Percentiles rank a stretch among this genome's conserved stretches.
These are phyloP conservation scores for Rubia yunnanensis DNA, from an alignment of 257 asterid species.

Conservation along the genomic window DNA sequence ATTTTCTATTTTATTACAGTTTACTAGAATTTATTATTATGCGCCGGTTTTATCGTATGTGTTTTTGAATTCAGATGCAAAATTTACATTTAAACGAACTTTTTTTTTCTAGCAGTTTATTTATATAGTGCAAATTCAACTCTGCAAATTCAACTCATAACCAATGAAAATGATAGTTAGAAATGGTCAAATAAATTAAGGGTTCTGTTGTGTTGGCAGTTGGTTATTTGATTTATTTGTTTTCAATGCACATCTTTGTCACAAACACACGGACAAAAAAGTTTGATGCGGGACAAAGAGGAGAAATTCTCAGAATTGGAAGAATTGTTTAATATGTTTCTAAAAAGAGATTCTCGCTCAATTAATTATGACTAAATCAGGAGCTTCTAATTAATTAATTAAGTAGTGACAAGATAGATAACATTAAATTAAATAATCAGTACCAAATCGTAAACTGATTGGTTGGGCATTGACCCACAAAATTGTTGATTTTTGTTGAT, in stretches of 20 bases:
- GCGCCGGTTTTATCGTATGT: too few species aligned
- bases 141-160: neutral
- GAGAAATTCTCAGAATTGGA: neutral
- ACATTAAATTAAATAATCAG: neutral
- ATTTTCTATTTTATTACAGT: neutral
- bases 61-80: too few species aligned
- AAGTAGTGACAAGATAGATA: neutral
- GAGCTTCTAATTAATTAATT: neutral
- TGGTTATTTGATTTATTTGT: neutral
- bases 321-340: neutral
- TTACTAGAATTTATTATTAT: neutral
- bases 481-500: neutral
- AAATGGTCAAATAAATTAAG: neutral
- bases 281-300: neutral
- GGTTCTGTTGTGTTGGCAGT: neutral
- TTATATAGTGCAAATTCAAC: too few species aligned
- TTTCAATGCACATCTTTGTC: neutral
- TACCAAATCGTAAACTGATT: neutral
- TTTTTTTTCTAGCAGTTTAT: too few species aligned
- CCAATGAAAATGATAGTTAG: slow-evolving; percentile 1
- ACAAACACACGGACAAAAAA: neutral
- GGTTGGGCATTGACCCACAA: slow-evolving; percentile 1
- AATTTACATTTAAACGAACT: too few species aligned
- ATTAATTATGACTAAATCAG: neutral
- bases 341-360: slow-evolving; percentile 4